A percentile compares a stretch with the other conserved stretches of the same genome.
Evolutionary conservation across 768 basidiomycete genomes (phyloP).

Genomic region (Tylopilus vinaceipallidus): DNA sequence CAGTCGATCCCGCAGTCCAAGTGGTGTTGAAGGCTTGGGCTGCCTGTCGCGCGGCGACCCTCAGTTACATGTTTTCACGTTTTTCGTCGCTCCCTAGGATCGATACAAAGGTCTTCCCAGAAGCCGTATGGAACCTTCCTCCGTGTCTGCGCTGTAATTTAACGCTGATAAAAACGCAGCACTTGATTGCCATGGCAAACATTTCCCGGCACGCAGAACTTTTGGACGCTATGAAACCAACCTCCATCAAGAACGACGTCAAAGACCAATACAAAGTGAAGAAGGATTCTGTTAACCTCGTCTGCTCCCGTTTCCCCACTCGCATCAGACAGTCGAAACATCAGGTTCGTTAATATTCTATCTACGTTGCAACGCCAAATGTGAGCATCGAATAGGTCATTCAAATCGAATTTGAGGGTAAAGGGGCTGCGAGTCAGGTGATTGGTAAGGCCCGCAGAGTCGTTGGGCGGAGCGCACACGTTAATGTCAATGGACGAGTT

Average conservation of each 20-base stretch:
- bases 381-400: conserved; percentile 12
- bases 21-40: conserved; percentile 46
- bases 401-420: conserved; percentile 13
- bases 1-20: conserved; percentile 2
- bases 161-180: conserved; percentile 25
- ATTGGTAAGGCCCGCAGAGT: conserved; percentile 21
- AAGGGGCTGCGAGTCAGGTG: conserved; percentile 3
- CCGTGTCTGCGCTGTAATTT: background rate
- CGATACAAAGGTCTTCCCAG: conserved; percentile 26
- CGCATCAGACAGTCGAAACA: conserved; percentile 36
- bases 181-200: conserved; percentile 44
- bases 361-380: background rate
- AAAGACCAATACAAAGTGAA: conserved; percentile 23
- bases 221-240: conserved; percentile 48
- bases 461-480: conserved; percentile 37
- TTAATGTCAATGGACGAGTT: conserved; percentile 28
- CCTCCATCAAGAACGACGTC: conserved; percentile 42
- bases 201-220: conserved; percentile 44
- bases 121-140: conserved; percentile 24
- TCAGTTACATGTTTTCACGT: conserved; percentile 17
- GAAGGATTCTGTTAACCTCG: conserved; percentile 33
- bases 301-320: conserved; percentile 42
- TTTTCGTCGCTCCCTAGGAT: conserved; percentile 19
- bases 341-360: conserved; percentile 35
- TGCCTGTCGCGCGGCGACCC: conserved; percentile 35